Conservation (phyloP, 306 rosid genomes). For the Pyrus communis region DNA sequence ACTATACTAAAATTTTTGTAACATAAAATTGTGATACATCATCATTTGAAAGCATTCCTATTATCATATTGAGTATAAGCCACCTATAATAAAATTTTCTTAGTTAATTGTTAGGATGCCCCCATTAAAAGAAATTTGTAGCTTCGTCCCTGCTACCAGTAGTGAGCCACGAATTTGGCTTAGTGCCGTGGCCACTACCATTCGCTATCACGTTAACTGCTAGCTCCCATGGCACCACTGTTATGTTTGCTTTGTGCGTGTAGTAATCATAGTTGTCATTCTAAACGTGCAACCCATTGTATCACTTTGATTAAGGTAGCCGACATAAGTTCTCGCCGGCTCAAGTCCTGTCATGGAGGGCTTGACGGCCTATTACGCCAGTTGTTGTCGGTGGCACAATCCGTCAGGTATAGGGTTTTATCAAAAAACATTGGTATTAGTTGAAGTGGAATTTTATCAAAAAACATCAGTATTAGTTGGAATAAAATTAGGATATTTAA, state of each 20-base stretch:
- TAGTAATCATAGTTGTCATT: slow-evolving; percentile 1
- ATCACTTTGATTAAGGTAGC: neutral
- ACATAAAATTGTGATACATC: no score
- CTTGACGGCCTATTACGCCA: neutral
- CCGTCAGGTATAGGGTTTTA: no score
- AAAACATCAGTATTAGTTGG: no score
- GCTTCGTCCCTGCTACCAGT: neutral
- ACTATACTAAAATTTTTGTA: no score
- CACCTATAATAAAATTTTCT: no score
- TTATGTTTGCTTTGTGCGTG: neutral
- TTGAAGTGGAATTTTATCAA: no score
- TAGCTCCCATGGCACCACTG: neutral
- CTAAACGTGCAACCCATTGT: neutral
- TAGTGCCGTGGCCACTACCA: slow-evolving; percentile 3
- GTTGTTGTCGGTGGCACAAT: neutral
- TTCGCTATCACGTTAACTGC: slow-evolving; percentile 3
- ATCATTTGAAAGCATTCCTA: no score
- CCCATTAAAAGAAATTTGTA: no score
- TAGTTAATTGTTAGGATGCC: no score
- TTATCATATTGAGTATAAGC: no score
- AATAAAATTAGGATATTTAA: no score
- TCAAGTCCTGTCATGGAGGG: slow-evolving; percentile 10
- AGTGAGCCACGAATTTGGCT: slow-evolving; percentile 5
- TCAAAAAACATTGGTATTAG: no score
- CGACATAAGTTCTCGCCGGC: neutral